Base-by-base conservation (phyloP, 1,139 yeast genomes). In the Geotrichum restrictum region DNA sequence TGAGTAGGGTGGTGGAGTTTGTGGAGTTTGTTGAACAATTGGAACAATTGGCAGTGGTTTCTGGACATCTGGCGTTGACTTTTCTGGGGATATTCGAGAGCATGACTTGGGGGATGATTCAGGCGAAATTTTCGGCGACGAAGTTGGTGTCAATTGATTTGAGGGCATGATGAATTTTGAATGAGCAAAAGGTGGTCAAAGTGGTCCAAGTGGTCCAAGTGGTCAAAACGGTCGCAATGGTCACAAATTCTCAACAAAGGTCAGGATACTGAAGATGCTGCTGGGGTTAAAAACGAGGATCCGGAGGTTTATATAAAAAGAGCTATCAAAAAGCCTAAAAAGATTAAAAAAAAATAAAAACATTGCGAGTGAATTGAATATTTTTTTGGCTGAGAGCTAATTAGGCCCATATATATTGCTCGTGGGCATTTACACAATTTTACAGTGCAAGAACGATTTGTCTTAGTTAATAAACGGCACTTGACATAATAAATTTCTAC, bases 1-100 rank as follows among this genome's bases (percentile, higher is more conserved):
- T 10, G 53, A 49, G 24, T 53, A 53, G 4, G 36, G 52, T 3
- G 48, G 51, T 36, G 36, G 29, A 2, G 45, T 22, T 16, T 24
- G 37, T 18, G 48, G 39, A 5, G 45, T 7, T 38, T 33, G 33
- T 29, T 5, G 38, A n/a, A 24, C 22, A 13, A 33, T 10, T 24
- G 27, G 16, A 2, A 3, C 45, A 14, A 14, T 14, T 31, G 38
- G 31, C 7, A 39, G 29, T 16, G 4, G 42, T 11, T 21, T 7
- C 29, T 21, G 18, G 4, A 13, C 42, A 7, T 3, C 32, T 22
- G 42, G 16, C 10, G 31, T 18, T 37, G 41, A 6, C 2, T 2
- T 2, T 18, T 37, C 27, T 8, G 39, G 19, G 4, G 34, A 5
- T 3, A 14, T 3, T 5, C n/a, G n/a, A n/a, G n/a, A n/a, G n/a